A percentile compares a stretch with the other conserved stretches of the same genome.
These are phyloP conservation scores for Fremontodendron californicum DNA, from an alignment of 345 rosid genomes.

Conservation along the genomic window DNA sequence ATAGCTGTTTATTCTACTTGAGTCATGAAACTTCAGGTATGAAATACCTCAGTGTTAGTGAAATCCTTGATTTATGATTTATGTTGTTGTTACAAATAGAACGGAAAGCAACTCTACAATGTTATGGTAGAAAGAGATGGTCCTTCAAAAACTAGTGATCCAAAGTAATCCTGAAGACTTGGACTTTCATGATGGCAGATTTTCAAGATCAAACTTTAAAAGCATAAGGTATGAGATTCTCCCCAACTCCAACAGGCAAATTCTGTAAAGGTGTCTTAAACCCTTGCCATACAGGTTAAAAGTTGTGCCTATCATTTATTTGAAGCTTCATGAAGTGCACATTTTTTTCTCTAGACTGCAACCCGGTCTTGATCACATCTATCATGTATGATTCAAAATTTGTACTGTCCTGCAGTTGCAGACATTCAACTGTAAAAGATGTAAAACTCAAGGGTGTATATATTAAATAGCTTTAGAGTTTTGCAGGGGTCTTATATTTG, in stretches of 20 bases:
- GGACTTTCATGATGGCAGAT: not conserved
- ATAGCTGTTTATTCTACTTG: not conserved
- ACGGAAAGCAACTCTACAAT: constrained; percentile 66
- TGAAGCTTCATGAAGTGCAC: not conserved
- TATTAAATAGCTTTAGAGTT: not conserved
- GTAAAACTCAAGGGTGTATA: not conserved
- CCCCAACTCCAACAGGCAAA: not conserved
- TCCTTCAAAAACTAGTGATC: constrained; percentile 58
- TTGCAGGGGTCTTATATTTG: not conserved
- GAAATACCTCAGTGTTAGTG: not conserved
- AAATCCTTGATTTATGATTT: constrained; percentile 2
- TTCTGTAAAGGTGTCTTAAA: not conserved
- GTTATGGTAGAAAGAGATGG: constrained; percentile 81
- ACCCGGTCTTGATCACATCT: not conserved
- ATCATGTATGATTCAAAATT: not conserved
- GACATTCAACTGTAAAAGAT: not conserved
- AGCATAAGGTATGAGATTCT: not conserved
- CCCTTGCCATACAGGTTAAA: not conserved
- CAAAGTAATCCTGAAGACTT: constrained; percentile 29
- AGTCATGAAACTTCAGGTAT: not conserved
- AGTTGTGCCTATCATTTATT: not conserved
- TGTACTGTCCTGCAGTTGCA: not conserved
- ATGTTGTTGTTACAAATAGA: constrained; percentile 25
- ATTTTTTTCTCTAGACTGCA: not conserved
- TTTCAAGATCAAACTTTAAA: not conserved